phyloP scores from a whole-genome alignment of 192 early-diverging fungal species.

The Linnemannia elongata region DNA sequence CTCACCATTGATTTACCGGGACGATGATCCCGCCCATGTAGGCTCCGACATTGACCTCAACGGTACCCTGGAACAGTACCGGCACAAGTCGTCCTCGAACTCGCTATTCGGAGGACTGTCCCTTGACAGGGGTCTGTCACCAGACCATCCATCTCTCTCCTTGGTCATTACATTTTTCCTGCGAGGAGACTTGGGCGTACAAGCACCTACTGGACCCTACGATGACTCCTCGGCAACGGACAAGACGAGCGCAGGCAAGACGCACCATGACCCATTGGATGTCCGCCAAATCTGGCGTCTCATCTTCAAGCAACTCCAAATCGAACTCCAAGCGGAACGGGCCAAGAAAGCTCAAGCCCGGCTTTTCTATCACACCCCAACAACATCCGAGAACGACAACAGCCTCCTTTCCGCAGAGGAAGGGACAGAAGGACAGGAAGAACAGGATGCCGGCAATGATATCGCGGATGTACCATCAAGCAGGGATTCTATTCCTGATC shows the following conservation, averaged over 20 bases:
- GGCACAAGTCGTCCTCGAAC: background rate
- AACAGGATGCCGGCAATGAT: background rate
- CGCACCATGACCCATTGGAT: constrained; percentile 13
- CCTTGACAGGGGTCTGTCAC: background rate
- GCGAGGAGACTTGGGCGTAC: constrained; percentile 26
- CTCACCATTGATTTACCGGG: background rate
- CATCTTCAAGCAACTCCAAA: constrained; percentile 29
- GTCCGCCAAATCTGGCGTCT: constrained; percentile 30
- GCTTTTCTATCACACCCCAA: background rate
- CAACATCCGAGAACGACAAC: background rate
- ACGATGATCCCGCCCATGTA: background rate
- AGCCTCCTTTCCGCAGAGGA: background rate
- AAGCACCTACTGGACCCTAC: background rate
- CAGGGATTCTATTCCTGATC: background rate
- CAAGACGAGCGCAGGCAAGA: background rate
- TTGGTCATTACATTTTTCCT: constrained; percentile 41
- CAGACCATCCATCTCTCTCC: constrained; percentile 8
- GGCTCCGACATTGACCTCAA: constrained; percentile 1
- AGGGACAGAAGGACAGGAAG: background rate
- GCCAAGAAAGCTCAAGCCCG: constrained; percentile 5
- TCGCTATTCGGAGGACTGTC: constrained; percentile 16
- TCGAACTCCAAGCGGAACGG: constrained; percentile 22
- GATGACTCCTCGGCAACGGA: background rate
- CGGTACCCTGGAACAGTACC: background rate
- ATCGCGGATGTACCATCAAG: background rate